Conservation (phyloP, 2,329 filamentous ascomycete species). For the Claviceps pazoutovae region DNA sequence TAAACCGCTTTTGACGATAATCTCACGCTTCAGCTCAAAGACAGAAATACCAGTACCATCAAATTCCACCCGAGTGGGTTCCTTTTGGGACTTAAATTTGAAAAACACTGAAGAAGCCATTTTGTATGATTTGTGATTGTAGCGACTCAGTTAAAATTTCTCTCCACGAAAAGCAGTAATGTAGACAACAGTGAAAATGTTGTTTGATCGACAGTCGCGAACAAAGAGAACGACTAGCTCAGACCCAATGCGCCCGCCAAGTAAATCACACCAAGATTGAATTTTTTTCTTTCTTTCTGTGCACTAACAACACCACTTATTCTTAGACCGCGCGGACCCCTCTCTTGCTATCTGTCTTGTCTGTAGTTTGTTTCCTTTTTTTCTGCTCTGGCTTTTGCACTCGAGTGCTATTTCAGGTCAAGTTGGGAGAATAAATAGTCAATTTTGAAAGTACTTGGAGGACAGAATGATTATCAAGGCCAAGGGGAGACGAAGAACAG, state of each 20-base stretch:
- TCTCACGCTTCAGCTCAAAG: conserved; percentile 97
- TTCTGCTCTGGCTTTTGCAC: conserved; percentile 20
- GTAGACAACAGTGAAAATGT: conserved; percentile 8
- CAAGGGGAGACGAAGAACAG: conserved; percentile 15
- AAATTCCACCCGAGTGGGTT: conserved; percentile 86
- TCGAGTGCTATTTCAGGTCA: conserved; percentile 24
- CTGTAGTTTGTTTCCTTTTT: conserved; percentile 12
- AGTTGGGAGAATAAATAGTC: conserved; percentile 27
- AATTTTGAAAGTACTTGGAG: conserved; percentile 39
- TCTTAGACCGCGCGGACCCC: not conserved
- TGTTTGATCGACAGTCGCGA: conserved; percentile 6
- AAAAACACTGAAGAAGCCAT: conserved; percentile 99
- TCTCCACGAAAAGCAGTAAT: conserved; percentile 14
- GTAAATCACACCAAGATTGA: conserved; percentile 4
- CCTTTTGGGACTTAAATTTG: conserved; percentile 99
- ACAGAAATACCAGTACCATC: conserved; percentile 96
- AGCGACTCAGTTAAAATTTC: conserved; percentile 7
- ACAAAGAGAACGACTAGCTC: not conserved
- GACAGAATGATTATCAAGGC: conserved; percentile 20
- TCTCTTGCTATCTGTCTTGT: not conserved
- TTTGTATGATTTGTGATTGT: conserved; percentile 18
- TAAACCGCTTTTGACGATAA: conserved; percentile 84
- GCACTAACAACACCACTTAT: conserved; percentile 5
- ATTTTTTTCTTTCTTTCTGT: conserved; percentile 6
- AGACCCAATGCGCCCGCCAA: not conserved